Conservation (phyloP, 106 monocot species). For the Dendrobium huoshanense region DNA sequence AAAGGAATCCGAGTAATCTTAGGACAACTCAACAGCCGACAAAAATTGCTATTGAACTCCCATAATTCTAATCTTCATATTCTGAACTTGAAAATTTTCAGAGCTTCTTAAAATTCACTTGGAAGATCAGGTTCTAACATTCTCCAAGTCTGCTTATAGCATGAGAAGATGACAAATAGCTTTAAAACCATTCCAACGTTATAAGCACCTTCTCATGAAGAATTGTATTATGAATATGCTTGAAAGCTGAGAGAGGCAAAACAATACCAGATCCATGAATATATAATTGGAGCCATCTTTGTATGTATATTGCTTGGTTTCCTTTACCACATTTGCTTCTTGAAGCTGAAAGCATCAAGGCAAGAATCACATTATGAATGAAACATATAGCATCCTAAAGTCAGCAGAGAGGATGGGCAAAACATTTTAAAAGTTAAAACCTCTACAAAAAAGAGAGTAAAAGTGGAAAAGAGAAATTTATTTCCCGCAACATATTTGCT, state of each 20-base stretch:
- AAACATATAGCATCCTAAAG: neutral
- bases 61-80: too few species aligned
- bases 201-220: neutral
- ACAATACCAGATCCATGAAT: constrained; percentile 89
- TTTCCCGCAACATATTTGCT: neutral
- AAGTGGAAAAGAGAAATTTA: neutral
- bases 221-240: neutral
- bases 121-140: too few species aligned
- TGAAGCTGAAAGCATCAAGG: constrained; percentile 33
- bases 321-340: constrained; percentile 74
- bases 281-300: constrained; percentile 84
- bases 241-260: neutral
- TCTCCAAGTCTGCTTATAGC: too few species aligned
- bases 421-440: neutral
- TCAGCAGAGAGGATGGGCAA: neutral
- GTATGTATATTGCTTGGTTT: constrained; percentile 88
- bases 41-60: too few species aligned
- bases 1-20: too few species aligned
- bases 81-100: too few species aligned
- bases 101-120: too few species aligned
- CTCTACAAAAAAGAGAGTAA: neutral
- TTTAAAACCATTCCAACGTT: neutral
- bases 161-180: too few species aligned
- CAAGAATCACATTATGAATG: neutral
- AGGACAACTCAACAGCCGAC: too few species aligned